Conservation (phyloP, 495 filamentous ascomycete genomes). For the Neurospora africana region DNA sequence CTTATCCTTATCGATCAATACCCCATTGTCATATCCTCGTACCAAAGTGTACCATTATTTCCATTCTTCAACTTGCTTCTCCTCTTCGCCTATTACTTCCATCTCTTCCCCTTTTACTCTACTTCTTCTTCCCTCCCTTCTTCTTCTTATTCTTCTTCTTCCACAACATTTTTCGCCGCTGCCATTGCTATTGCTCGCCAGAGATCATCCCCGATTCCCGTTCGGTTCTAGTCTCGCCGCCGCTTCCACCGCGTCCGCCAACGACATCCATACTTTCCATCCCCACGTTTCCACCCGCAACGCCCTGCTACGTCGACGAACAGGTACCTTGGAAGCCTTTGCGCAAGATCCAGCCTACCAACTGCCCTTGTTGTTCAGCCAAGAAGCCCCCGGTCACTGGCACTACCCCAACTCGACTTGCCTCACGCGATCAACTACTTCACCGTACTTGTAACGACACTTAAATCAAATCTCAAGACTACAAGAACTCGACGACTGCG, state of each 20-base stretch:
- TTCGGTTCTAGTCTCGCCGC: not conserved
- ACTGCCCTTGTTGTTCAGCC: constrained; percentile 1
- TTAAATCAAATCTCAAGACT: not conserved
- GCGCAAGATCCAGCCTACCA: not conserved
- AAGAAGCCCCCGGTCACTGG: not conserved
- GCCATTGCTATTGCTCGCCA: not conserved
- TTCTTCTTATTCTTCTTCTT: not conserved
- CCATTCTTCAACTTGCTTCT: not conserved
- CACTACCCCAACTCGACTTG: not conserved
- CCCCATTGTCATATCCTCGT: not conserved
- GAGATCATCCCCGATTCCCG: not conserved
- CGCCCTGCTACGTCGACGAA: not conserved
- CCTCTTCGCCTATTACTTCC: not conserved
- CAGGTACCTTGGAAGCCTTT: not conserved
- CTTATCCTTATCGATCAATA: not conserved
- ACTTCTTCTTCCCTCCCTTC: not conserved
- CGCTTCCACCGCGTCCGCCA: not conserved
- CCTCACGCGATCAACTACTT: constrained; percentile 23
- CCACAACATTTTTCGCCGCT: not conserved
- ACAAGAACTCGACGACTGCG: not conserved
- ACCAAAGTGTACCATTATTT: not conserved
- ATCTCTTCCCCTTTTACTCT: not conserved
- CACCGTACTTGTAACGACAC: not conserved
- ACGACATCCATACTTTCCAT: not conserved
- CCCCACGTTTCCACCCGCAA: not conserved